Evolutionary conservation across 225 moss, liverwort and hornwort genomes (phyloP), one percentile per base, ranked within the genome.

Genomic region (Ulota crispa): DNA sequence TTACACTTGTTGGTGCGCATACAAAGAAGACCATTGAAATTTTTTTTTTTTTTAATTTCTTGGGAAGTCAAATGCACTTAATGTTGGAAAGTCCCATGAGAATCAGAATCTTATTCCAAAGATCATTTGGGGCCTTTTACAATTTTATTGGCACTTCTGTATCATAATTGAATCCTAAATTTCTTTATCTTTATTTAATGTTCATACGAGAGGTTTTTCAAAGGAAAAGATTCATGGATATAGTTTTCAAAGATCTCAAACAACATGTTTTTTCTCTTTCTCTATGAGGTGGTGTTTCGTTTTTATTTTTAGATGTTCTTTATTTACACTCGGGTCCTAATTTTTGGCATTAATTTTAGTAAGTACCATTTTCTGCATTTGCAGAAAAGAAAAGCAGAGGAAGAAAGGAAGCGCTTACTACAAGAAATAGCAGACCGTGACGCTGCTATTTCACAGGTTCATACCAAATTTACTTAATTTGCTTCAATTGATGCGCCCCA

Each of bases 381-480:
- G 7, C 2, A 88, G 88, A 77, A 1, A 34, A 77, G 8, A 83
- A 27, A 85, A 78, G 69, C 73, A 0, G 80, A 85, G 1, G 77
- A 83, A 69, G 39, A 52, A 11, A 65, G 2, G 10, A 64, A 27
- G 7, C 0, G 0, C 0, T 11, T 39, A 19, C 8, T 72, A 4
- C 21, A 34, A 5, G 83, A 88, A 73, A 77, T 3, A 32, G 4
- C 2, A 21, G 64, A 73, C 2, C 8, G 43, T 1, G 57, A 85
- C 20, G 45, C 0, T 0, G 54, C 85, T 32, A 85, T 88, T 68
- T 68, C 57, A 30, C 37, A 88, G 64, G 88, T 88, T 62, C 2
- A 2, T 9, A 1, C 21, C 1, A 28, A 54, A 43, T 34, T 34
- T 3, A 36, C 1, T 9, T 0, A 23, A 45, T 45, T 45, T 45